Base-by-base conservation (phyloP, 495 filamentous ascomycete genomes). In the Penicillium silybi region DNA sequence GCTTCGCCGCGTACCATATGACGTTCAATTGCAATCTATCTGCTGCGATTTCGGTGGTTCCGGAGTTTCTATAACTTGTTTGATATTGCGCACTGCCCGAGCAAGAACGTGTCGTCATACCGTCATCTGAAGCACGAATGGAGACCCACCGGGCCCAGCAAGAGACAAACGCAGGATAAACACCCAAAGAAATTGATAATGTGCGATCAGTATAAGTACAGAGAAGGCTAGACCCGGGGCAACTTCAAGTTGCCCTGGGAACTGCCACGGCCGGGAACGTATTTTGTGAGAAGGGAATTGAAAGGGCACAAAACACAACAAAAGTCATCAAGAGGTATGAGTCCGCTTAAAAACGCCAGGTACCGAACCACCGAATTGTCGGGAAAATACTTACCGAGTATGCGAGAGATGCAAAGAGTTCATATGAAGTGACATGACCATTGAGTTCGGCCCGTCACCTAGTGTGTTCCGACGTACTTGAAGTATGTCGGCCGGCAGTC, bases 401-500 rank as follows among this genome's bases (percentile, higher is more conserved):
- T 64, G 63, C 57, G 41, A 47, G 48, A 57, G 48, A 51, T 66
- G 63, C 60, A 58, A 56, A 46, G 41, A 42, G 41, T 51, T 64
- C 58, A 46, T 64, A 46, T 64, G 41, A 61, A 53, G 50, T 50
- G 48, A 58, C 56, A 54, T 37, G 39, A 27, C 16, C 47, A 34
- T 32, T 43, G 50, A 41, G 41, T 41, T 38, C 41, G 37, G 29
- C 41, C 32, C 52, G 45, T 43, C 23, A 48, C 44, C 74, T 64
- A 97, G 66, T 84, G 83, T 76, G 86, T 90, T 44, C 92, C 89
- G 22, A 86, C 89, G 67, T 85, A 90, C 72, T 96, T 91, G 77
- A 99, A 99, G 85, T 95, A 99, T 66, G 89, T 90, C 25, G 92
- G 89, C 46, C 95, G 79, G 72, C 95, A 99, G 70, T 99, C 95